Conservation (phyloP, 495 filamentous ascomycete species). For the Viridothelium virens region DNA sequence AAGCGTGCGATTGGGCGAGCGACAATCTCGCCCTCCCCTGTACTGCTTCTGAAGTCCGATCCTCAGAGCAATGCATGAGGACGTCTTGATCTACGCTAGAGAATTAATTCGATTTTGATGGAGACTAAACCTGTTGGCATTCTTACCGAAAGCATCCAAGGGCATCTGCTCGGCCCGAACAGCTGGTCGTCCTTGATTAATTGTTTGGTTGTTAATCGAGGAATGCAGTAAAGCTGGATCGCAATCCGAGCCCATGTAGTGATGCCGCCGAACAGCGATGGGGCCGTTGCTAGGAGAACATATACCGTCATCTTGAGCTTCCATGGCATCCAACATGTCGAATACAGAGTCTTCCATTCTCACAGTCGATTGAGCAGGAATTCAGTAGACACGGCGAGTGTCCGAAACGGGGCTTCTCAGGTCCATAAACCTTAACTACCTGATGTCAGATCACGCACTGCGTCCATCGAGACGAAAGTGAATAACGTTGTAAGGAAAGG, state of each 20-base stretch:
- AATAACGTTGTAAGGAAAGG: too few species aligned
- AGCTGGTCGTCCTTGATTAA: neutral
- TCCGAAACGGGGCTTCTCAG: neutral
- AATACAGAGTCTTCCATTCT: constrained; percentile 16
- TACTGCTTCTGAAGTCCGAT: neutral
- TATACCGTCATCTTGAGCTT: neutral
- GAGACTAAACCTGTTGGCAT: neutral
- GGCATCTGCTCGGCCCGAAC: neutral
- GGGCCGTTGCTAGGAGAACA: neutral
- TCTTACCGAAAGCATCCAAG: constrained; percentile 5
- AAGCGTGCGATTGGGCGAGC: neutral
- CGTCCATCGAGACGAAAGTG: too few species aligned
- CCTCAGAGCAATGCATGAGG: neutral
- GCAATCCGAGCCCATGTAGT: neutral
- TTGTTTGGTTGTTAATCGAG: neutral
- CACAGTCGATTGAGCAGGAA: neutral
- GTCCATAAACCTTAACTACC: too few species aligned
- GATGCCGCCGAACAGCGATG: neutral
- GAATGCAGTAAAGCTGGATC: constrained; percentile 6
- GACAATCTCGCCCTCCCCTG: constrained; percentile 6
- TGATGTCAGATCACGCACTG: too few species aligned
- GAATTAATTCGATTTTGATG: neutral
- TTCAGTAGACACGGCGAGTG: neutral
- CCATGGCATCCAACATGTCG: constrained; percentile 16
- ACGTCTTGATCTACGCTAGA: neutral